phyloP scores from a whole-genome alignment of 169 alveolate species.

The Cryptosporidium baileyi region DNA sequence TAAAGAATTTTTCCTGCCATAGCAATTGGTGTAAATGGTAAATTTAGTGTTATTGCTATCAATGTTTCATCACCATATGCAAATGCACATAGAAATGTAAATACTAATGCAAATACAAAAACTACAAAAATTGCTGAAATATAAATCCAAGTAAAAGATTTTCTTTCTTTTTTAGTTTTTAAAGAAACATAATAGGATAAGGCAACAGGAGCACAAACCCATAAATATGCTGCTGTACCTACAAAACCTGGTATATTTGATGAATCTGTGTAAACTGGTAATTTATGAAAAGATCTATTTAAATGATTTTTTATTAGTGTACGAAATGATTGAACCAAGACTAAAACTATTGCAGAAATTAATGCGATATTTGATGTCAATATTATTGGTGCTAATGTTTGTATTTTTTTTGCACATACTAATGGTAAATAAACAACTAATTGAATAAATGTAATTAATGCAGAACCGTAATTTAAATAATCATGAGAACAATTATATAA shows the following conservation, averaged over 20 bases:
- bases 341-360: constrained; percentile 22
- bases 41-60: constrained; percentile 43
- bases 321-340: constrained; percentile 24
- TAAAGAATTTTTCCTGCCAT: constrained; percentile 43
- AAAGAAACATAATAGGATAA: constrained; percentile 47
- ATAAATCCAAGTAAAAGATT: constrained; percentile 44
- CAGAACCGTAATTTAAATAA: constrained; percentile 27
- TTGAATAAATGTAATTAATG: constrained; percentile 37
- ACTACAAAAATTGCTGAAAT: constrained; percentile 24
- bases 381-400: constrained; percentile 43
- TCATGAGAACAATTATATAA: constrained; percentile 36
- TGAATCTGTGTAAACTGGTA: constrained; percentile 13
- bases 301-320: neutral
- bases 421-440: constrained; percentile 34
- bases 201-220: constrained; percentile 69
- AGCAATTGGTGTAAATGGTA: constrained; percentile 56
- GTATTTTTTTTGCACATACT: constrained; percentile 16
- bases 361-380: constrained; percentile 27
- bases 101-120: constrained; percentile 35
- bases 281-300: neutral
- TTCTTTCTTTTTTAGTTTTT: neutral
- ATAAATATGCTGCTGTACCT: constrained; percentile 68
- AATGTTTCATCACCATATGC: constrained; percentile 47
- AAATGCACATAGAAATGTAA: constrained; percentile 65
- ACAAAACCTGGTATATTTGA: constrained; percentile 38